Percentiles rank a stretch among this genome's conserved stretches.
Conservation (phyloP, 495 filamentous ascomycete species). For the Neurospora sp. region DNA sequence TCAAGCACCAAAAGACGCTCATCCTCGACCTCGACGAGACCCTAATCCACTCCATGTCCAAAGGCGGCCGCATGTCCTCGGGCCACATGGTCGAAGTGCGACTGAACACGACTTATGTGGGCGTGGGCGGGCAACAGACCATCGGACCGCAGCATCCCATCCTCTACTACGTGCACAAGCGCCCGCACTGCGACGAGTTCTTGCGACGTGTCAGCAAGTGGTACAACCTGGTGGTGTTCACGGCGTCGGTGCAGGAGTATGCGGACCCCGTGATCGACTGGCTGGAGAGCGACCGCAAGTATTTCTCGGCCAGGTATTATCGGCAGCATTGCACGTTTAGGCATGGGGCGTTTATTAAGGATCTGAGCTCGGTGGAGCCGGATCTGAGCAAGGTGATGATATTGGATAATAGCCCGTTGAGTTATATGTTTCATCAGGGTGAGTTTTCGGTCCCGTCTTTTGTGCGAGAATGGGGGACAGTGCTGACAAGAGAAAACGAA, state of each 20-base stretch:
- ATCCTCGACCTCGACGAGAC: constrained; percentile 96
- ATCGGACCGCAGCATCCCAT: constrained; percentile 88
- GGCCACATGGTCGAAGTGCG: constrained; percentile 99
- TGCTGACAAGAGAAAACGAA: constrained; percentile 5
- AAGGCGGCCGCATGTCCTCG: constrained; percentile 88
- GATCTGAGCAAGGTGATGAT: constrained; percentile 98
- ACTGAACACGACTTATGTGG: constrained; percentile 54
- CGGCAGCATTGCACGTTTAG: constrained; percentile 92
- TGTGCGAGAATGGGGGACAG: not conserved
- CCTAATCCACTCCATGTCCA: constrained; percentile 92
- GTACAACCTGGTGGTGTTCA: constrained; percentile 98
- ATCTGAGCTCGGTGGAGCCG: constrained; percentile 89
- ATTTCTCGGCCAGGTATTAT: constrained; percentile 86
- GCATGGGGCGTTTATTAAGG: constrained; percentile 95
- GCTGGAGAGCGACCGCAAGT: constrained; percentile 93
- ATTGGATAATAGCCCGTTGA: constrained; percentile 93
- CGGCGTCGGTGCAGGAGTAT: constrained; percentile 95
- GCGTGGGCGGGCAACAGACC: constrained; percentile 51
- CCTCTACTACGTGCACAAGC: constrained; percentile 96
- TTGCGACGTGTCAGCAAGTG: constrained; percentile 85
- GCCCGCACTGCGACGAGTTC: constrained; percentile 95
- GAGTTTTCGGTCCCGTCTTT: constrained; percentile 6
- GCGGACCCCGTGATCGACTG: constrained; percentile 98
- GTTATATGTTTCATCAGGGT: constrained; percentile 99
- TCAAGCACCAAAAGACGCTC: constrained; percentile 69